Evolutionary conservation across 352 stramenopile genomes (phyloP).

Genomic region (Globisporangium apiculatum): DNA sequence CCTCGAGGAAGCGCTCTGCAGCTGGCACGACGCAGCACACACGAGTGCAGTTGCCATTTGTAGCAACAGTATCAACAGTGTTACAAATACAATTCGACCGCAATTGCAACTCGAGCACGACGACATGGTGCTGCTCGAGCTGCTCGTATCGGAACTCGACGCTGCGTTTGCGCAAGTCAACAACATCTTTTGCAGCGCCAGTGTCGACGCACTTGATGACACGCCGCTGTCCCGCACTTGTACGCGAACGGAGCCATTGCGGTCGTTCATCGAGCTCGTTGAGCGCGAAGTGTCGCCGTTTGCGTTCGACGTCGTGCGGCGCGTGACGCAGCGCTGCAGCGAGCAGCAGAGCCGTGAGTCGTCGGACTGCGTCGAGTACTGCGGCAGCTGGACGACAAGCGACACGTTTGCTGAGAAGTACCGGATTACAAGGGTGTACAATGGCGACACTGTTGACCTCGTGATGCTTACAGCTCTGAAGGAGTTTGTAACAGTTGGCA

Average conservation of each 20-base stretch:
- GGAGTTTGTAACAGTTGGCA: conserved; percentile 31
- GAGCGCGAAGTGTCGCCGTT: conserved; percentile 19
- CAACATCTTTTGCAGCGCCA: too few species aligned
- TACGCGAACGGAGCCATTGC: too few species aligned
- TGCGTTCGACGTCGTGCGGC: conserved; percentile 18
- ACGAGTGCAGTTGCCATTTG: conserved; percentile 20
- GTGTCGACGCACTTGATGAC: too few species aligned
- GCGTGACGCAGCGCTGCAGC: conserved; percentile 26
- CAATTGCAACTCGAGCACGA: conserved; percentile 30
- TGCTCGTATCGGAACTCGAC: too few species aligned
- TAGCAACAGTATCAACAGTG: too few species aligned
- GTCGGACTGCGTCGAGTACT: conserved; percentile 3
- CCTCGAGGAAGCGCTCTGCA: conserved; percentile 6
- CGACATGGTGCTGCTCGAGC: too few species aligned
- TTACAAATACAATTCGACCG: conserved; percentile 24
- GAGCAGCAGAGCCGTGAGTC: conserved; percentile 14
- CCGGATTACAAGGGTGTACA: not conserved
- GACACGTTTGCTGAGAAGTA: conserved; percentile 43
- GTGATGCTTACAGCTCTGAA: conserved; percentile 22
- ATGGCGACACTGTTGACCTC: conserved; percentile 29
- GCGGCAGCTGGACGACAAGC: conserved; percentile 10
- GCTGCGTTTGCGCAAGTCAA: too few species aligned
- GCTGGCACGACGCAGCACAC: not conserved
- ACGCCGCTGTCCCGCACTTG: too few species aligned
- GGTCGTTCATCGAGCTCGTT: conserved; percentile 33